A percentile compares a stretch with the other conserved stretches of the same genome.
Evolutionary conservation across 768 basidiomycete species (phyloP).

Genomic region (Xerocomellus dryophilus): DNA sequence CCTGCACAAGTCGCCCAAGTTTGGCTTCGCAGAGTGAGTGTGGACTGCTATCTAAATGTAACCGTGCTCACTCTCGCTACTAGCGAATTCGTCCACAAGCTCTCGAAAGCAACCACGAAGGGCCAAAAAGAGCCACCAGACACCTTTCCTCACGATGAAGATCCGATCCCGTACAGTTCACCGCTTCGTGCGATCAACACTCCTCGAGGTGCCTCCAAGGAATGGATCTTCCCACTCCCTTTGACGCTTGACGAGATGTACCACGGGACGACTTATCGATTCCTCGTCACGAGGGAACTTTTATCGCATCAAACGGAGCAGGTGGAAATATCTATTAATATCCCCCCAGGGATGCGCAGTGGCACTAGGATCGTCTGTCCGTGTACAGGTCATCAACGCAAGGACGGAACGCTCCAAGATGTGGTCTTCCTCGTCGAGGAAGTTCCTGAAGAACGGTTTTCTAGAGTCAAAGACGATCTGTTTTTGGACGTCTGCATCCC

Average conservation of each 20-base stretch:
- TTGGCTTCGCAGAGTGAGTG: slow-evolving; percentile 31
- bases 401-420: slow-evolving; percentile 56
- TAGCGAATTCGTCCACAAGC: slow-evolving; percentile 31
- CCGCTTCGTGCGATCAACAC: slow-evolving; percentile 41
- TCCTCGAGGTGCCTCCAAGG: slow-evolving; percentile 43
- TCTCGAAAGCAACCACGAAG: slow-evolving; percentile 20
- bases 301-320: slow-evolving; percentile 48
- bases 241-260: slow-evolving; percentile 63
- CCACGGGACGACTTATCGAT: slow-evolving; percentile 51
- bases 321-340: slow-evolving; percentile 56
- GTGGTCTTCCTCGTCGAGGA: slow-evolving; percentile 66
- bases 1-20: slow-evolving; percentile 20
- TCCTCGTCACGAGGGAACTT: slow-evolving; percentile 57
- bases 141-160: slow-evolving; percentile 10
- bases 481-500: slow-evolving; percentile 53
- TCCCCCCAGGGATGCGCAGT: slow-evolving; percentile 59
- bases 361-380: slow-evolving; percentile 61
- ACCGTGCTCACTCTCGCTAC: slow-evolving; percentile 7
- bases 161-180: slow-evolving; percentile 30
- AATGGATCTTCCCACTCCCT: slow-evolving; percentile 66
- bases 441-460: slow-evolving; percentile 54
- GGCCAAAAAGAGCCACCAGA: slow-evolving; percentile 1
- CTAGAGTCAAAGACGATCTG: slow-evolving; percentile 55
- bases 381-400: slow-evolving; percentile 64
- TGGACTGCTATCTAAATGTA: not conserved